phyloP scores from a whole-genome alignment of 139 green algal species.

The Dunaliella primolecta region DNA sequence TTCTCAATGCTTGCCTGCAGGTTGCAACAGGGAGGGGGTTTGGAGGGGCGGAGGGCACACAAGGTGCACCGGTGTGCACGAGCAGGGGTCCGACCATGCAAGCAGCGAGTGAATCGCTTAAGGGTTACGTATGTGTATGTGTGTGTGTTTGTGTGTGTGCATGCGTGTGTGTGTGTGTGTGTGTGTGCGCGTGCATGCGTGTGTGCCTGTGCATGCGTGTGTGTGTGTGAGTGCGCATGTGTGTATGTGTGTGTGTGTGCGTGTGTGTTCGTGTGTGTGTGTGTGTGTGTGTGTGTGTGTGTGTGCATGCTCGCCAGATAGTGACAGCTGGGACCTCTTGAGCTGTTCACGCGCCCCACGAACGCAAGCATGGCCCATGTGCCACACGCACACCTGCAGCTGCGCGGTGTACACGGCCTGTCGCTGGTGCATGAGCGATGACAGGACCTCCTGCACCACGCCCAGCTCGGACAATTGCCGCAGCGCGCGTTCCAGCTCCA shows the following conservation, averaged over 20 bases:
- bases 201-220: constrained; percentile 5
- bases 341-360: too few species aligned
- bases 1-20: neutral
- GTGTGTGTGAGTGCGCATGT: neutral
- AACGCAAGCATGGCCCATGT: neutral
- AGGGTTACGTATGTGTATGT: constrained; percentile 11
- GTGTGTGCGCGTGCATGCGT: neutral
- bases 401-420: neutral
- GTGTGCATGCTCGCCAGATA: neutral
- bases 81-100: too few species aligned
- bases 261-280: constrained; percentile 8
- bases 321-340: too few species aligned
- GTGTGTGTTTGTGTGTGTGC: neutral
- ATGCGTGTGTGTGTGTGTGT: constrained; percentile 7
- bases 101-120: too few species aligned
- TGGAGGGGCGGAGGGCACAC: too few species aligned
- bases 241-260: constrained; percentile 4
- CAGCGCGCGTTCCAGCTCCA: constrained; percentile 1
- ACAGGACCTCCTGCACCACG: neutral
- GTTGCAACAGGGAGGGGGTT: too few species aligned
- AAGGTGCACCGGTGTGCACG: too few species aligned
- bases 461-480: neutral
- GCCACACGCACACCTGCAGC: neutral
- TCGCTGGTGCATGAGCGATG: neutral
- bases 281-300: constrained; percentile 20